A percentile compares a stretch with the other conserved stretches of the same genome.
phyloP scores from a whole-genome alignment of 352 stramenopile genomes.

The Globisporangium viniferum region DNA sequence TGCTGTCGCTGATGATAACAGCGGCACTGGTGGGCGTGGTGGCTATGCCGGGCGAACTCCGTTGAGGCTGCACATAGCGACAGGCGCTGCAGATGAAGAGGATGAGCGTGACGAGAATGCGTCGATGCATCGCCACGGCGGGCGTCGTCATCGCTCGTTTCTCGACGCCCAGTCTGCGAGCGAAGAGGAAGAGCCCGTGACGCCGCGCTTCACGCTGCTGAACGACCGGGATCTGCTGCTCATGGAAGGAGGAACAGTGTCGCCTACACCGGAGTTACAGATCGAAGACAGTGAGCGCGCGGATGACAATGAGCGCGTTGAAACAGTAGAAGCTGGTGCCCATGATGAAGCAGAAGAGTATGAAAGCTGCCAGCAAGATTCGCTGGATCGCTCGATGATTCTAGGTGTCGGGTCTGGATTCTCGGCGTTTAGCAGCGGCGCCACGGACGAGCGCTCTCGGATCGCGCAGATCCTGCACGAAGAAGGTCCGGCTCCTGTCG shows the following conservation, averaged over 20 bases:
- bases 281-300: neutral
- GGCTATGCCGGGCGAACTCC: neutral
- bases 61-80: neutral
- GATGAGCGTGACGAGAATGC: neutral
- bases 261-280: slow-evolving; percentile 3
- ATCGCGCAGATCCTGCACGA: slow-evolving; percentile 15
- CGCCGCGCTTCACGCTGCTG: slow-evolving; percentile 61
- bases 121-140: neutral
- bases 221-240: slow-evolving; percentile 50
- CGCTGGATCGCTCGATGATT: slow-evolving; percentile 54
- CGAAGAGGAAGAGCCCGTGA: slow-evolving; percentile 25
- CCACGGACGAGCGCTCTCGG: slow-evolving; percentile 6
- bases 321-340: neutral
- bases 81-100: neutral
- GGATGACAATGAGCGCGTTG: neutral
- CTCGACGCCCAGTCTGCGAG: slow-evolving; percentile 18
- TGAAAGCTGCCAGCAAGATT: slow-evolving; percentile 18
- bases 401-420: slow-evolving; percentile 30
- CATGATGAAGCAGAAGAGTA: slow-evolving; percentile 1
- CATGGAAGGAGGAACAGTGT: neutral
- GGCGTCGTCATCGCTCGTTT: slow-evolving; percentile 1
- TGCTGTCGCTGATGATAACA: no score
- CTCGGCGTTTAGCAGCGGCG: slow-evolving; percentile 22
- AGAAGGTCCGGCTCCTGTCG: neutral
- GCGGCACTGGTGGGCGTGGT: neutral